Conservation (phyloP, 306 rosid species). For the Betula pendula region DNA sequence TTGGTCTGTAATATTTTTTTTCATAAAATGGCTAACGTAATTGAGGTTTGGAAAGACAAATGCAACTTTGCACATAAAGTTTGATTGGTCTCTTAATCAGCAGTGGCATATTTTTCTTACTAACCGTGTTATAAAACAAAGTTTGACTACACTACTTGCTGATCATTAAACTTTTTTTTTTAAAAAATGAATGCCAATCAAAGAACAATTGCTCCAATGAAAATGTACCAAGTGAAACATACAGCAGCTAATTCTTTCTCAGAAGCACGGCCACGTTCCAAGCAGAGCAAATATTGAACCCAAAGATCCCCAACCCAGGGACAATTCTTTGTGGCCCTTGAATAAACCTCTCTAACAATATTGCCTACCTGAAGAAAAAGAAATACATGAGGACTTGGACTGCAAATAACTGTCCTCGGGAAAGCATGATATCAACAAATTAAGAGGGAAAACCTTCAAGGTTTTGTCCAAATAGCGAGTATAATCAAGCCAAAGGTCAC, state of each 20-base stretch:
- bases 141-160: background rate
- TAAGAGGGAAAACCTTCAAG: constrained; percentile 63
- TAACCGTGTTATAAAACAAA: background rate
- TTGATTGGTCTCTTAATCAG: constrained; percentile 22
- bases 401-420: constrained; percentile 8
- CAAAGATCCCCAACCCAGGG: constrained; percentile 92
- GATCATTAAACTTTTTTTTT: background rate
- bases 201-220: constrained; percentile 13
- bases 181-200: constrained; percentile 24
- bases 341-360: constrained; percentile 57
- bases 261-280: constrained; percentile 77
- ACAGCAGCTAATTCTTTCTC: constrained; percentile 74
- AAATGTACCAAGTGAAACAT: constrained; percentile 39
- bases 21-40: constrained; percentile 1
- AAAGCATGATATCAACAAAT: constrained; percentile 1
- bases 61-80: constrained; percentile 10
- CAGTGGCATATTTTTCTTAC: constrained; percentile 15
- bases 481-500: constrained; percentile 88
- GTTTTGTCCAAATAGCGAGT: constrained; percentile 78
- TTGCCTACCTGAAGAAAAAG: constrained; percentile 62
- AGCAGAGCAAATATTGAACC: constrained; percentile 71
- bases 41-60: constrained; percentile 18
- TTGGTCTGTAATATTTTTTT: background rate
- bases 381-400: constrained; percentile 8
- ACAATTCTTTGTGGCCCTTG: constrained; percentile 86